These are phyloP conservation scores for Verticillium klebahnii DNA, from an alignment of 2,329 filamentous ascomycete genomes.

Conservation along the genomic window DNA sequence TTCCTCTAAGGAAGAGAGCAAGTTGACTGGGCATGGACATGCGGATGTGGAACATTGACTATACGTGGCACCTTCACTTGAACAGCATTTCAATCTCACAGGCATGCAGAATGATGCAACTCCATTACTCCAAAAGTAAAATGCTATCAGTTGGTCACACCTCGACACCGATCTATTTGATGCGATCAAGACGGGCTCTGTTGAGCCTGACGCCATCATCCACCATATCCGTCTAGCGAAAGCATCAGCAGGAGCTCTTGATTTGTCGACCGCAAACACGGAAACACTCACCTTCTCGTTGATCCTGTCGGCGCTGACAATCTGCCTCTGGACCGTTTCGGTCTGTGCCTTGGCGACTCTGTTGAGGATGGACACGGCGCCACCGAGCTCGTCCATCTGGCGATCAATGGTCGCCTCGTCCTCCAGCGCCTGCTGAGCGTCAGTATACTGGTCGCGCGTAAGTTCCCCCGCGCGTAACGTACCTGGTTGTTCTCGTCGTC, in stretches of 20 bases:
- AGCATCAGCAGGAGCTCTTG: slow-evolving; percentile 20
- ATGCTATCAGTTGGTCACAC: slow-evolving; percentile 12
- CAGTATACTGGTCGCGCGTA: too few relatives aligned
- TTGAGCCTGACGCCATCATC: slow-evolving; percentile 80
- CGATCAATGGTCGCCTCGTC: slow-evolving; percentile 52
- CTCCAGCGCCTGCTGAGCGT: slow-evolving; percentile 28
- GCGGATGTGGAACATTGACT: too few relatives aligned
- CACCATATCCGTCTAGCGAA: slow-evolving; percentile 68
- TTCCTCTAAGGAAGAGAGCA: too few relatives aligned
- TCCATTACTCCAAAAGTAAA: slow-evolving; percentile 1
- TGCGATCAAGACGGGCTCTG: slow-evolving; percentile 64
- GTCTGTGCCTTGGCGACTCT: slow-evolving; percentile 69
- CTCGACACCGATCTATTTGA: slow-evolving; percentile 30
- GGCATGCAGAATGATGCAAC: not conserved
- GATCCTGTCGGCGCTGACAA: slow-evolving; percentile 70
- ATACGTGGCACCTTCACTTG: too few relatives aligned
- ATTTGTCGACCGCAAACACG: not conserved
- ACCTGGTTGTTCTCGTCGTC: slow-evolving; percentile 49
- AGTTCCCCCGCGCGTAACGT: fast-evolving
- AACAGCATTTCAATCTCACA: not conserved
- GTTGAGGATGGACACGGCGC: slow-evolving; percentile 68
- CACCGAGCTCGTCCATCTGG: slow-evolving; percentile 60
- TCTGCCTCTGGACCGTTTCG: slow-evolving; percentile 71
- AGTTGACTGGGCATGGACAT: too few relatives aligned
- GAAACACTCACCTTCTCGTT: slow-evolving; percentile 61